Percentiles rank a stretch among this genome's conserved stretches.
phyloP scores from a whole-genome alignment of 2,329 filamentous ascomycete species.

The Colletotrichum eremochloae region DNA sequence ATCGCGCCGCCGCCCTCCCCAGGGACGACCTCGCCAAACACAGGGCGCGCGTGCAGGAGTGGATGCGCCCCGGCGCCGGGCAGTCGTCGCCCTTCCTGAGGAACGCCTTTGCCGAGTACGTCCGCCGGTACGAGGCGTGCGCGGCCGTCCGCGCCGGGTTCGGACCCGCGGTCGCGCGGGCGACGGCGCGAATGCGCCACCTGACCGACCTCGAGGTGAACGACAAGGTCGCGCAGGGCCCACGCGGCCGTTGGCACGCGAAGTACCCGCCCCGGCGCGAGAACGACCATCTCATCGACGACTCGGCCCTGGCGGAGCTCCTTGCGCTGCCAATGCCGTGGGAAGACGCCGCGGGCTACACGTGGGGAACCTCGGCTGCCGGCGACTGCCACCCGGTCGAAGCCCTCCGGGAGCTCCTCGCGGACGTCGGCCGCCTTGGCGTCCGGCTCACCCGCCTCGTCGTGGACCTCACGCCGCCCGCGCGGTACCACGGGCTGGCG shows the following conservation, averaged over 20 bases:
- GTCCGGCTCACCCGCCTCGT: background rate
- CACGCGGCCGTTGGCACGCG: background rate
- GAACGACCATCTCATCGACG: background rate
- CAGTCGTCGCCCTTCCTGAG: background rate
- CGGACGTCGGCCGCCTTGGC: background rate
- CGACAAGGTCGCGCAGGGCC: background rate
- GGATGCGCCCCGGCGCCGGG: background rate
- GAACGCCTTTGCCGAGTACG: background rate
- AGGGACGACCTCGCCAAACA: background rate
- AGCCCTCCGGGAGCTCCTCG: background rate
- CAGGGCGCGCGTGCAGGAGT: background rate
- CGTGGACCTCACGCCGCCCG: background rate
- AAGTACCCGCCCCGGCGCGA: background rate
- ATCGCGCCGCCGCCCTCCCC: background rate
- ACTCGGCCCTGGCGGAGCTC: background rate
- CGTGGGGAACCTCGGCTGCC: background rate
- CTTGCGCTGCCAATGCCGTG: background rate
- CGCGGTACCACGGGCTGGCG: background rate
- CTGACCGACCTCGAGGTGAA: background rate
- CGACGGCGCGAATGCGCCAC: background rate
- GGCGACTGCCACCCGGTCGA: conserved; percentile 1
- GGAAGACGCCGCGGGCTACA: background rate
- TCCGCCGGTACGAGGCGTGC: background rate
- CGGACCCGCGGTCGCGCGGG: background rate
- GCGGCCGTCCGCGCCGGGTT: background rate